Conservation (phyloP, 176 grass and related monocot species). For the Paspalum vaginatum region DNA sequence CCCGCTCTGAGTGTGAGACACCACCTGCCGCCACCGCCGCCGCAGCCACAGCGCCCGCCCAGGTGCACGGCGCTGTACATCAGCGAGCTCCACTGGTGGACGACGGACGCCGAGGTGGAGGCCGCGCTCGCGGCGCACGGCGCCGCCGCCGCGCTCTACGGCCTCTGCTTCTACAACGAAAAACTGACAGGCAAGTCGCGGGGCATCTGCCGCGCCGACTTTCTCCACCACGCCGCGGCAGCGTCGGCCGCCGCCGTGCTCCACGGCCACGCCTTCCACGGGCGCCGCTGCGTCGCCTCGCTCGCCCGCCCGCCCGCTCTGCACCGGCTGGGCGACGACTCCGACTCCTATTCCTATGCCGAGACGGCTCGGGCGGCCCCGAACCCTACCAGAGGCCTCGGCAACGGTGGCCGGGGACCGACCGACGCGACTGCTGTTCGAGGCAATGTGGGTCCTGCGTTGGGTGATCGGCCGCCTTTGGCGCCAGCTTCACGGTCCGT, state of each 20-base stretch:
- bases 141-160: constrained; percentile 30
- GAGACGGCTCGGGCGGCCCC: neutral
- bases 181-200: constrained; percentile 53
- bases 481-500: neutral
- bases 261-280: constrained; percentile 53
- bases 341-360: constrained; percentile 6
- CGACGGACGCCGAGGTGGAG: constrained; percentile 65
- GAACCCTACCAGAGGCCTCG: neutral
- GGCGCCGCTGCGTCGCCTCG: constrained; percentile 53
- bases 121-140: constrained; percentile 56
- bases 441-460: constrained; percentile 35
- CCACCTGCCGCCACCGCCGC: neutral
- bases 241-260: constrained; percentile 43
- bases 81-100: constrained; percentile 69
- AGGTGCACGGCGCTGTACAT: constrained; percentile 47
- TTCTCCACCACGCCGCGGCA: constrained; percentile 34
- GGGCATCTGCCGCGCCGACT: constrained; percentile 56
- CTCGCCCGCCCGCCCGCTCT: constrained; percentile 34
- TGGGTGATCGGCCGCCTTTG: constrained; percentile 27
- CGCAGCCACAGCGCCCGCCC: constrained; percentile 7
- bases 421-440: neutral
- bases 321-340: neutral
- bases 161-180: constrained; percentile 57
- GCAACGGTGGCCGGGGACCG: neutral
- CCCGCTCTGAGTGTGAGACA: constrained; percentile 1